A percentile compares a stretch with the other conserved stretches of the same genome.
Evolutionary conservation across 352 stramenopile species (phyloP).

Genomic region (Phytopythium helicoides): DNA sequence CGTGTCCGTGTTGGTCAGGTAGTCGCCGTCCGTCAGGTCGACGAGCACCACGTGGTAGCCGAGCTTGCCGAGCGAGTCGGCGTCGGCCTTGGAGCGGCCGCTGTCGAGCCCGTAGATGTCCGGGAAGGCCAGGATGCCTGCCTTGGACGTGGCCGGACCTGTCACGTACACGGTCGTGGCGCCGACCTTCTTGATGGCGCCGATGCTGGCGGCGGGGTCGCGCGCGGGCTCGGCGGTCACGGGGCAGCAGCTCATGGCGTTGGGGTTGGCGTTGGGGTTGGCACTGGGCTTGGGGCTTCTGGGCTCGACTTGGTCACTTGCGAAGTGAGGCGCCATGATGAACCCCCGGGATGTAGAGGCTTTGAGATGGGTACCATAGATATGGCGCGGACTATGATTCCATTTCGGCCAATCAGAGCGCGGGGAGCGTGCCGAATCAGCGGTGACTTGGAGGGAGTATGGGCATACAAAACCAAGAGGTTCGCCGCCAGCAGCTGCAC

Average conservation of each 20-base stretch:
- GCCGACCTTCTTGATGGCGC: conserved; percentile 66
- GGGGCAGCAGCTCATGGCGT: conserved; percentile 72
- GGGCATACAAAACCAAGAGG: background rate
- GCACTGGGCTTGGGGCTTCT: background rate
- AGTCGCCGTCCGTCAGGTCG: conserved; percentile 65
- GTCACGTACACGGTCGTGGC: conserved; percentile 73
- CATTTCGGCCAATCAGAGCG: background rate
- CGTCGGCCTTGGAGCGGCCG: conserved; percentile 75
- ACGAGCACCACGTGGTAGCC: conserved; percentile 76
- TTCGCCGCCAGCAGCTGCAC: background rate
- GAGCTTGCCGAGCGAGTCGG: conserved; percentile 67
- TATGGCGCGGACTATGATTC: conserved; percentile 1
- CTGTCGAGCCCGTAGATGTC: conserved; percentile 83
- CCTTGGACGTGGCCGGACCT: conserved; percentile 56
- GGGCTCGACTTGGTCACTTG: conserved; percentile 1
- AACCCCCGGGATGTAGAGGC: background rate
- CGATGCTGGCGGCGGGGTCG: conserved; percentile 36
- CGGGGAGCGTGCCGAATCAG: too few species aligned
- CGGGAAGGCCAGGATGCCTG: conserved; percentile 64
- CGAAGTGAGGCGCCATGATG: conserved; percentile 2
- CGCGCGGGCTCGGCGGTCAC: conserved; percentile 59
- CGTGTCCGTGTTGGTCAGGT: conserved; percentile 37
- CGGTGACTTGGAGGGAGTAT: background rate
- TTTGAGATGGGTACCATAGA: background rate
- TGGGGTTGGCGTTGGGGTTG: background rate